Percentiles rank a stretch among this genome's conserved stretches.
Evolutionary conservation across 192 early-diverging fungal genomes (phyloP).

Genomic region (Cetraspora pellucida): DNA sequence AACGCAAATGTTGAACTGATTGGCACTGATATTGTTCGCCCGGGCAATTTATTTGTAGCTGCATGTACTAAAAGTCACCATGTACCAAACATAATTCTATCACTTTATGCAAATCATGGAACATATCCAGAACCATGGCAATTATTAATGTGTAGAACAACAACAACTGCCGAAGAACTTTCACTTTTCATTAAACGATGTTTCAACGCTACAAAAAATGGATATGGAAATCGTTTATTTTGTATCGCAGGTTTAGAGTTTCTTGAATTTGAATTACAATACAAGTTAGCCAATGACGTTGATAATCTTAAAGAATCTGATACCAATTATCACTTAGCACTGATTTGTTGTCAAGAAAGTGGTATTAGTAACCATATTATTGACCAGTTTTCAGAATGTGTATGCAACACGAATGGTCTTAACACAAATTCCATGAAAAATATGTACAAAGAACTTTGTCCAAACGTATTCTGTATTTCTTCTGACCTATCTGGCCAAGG

Average conservation of each 20-base stretch:
- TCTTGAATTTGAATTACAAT: constrained; percentile 32
- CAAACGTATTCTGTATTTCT: constrained; percentile 20
- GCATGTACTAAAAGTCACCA: constrained; percentile 17
- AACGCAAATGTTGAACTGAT: not conserved
- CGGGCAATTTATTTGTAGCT: constrained; percentile 28
- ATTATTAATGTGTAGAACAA: constrained; percentile 19
- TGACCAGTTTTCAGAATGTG: constrained; percentile 28
- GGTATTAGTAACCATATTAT: constrained; percentile 29
- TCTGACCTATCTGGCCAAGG: constrained; percentile 34
- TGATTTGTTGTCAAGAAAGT: constrained; percentile 29
- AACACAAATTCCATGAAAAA: not conserved
- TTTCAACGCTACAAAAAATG: constrained; percentile 15
- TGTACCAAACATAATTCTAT: constrained; percentile 29
- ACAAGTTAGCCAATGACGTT: constrained; percentile 17
- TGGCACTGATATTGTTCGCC: not conserved
- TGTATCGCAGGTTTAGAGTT: constrained; percentile 30
- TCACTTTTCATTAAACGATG: constrained; percentile 26
- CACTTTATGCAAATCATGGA: not conserved
- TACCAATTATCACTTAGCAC: constrained; percentile 18
- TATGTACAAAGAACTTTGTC: constrained; percentile 22
- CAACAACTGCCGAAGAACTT: constrained; percentile 21
- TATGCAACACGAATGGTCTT: constrained; percentile 19
- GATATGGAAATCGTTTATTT: not conserved
- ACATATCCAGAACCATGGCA: constrained; percentile 25
- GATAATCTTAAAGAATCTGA: not conserved